Evolutionary conservation across 805 yeast species (phyloP).

Genomic region (Saccharomycopsis sp.): DNA sequence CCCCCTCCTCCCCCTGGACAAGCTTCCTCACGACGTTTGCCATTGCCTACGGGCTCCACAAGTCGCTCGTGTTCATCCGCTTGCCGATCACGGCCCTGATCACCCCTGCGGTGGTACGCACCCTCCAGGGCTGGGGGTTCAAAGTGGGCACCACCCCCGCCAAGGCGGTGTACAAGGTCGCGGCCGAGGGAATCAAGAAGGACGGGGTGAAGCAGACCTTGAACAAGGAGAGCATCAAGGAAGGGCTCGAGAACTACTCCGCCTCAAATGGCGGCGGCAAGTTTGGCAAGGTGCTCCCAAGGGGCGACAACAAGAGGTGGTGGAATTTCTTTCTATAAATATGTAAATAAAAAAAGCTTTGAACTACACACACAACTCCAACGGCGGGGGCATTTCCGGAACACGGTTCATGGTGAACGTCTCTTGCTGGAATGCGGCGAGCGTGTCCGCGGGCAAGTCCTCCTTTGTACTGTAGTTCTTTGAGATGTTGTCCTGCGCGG

Average conservation of each 20-base stretch:
- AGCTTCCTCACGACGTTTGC: slow-evolving; percentile 74
- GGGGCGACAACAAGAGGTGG: background rate
- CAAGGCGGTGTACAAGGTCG: background rate
- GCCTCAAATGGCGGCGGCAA: background rate
- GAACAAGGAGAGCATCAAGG: background rate
- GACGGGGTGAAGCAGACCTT: background rate
- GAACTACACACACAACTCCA: slow-evolving; percentile 8
- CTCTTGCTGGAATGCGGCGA: background rate
- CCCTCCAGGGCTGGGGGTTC: slow-evolving; percentile 70
- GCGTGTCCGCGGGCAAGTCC: background rate
- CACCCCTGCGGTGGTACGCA: slow-evolving; percentile 68
- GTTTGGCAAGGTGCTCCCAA: background rate
- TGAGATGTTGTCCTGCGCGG: too few species aligned
- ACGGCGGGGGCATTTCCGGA: slow-evolving; percentile 4
- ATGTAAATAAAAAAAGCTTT: too few species aligned
- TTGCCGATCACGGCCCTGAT: slow-evolving; percentile 87
- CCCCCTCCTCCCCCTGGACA: background rate
- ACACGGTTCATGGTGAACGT: background rate
- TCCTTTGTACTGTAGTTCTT: slow-evolving; percentile 3
- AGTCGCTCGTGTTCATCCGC: slow-evolving; percentile 72
- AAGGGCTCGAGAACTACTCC: background rate
- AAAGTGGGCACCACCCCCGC: slow-evolving; percentile 40
- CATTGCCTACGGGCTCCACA: slow-evolving; percentile 89
- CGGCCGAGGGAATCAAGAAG: background rate
- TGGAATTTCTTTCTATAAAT: background rate